These are phyloP conservation scores for Sporobolomyces roseus DNA, from an alignment of 768 basidiomycete genomes.

Conservation along the genomic window DNA sequence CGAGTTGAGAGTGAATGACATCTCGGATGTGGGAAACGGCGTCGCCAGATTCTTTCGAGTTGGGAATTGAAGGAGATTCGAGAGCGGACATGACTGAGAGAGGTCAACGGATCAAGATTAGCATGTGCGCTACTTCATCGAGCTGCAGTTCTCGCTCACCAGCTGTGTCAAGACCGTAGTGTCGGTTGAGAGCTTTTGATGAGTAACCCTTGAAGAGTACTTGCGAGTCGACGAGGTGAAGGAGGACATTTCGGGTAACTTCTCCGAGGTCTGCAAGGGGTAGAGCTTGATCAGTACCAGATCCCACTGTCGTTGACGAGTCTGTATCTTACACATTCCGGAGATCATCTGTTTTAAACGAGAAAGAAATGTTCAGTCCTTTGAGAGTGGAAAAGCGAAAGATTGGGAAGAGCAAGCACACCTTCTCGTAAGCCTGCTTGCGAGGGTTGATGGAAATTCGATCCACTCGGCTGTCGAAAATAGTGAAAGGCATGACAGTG, in stretches of 20 bases:
- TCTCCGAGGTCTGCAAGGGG: slow-evolving; percentile 69
- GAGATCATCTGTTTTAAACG: slow-evolving; percentile 83
- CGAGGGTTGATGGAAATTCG: slow-evolving; percentile 87
- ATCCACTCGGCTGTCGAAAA: slow-evolving; percentile 87
- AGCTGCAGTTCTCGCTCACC: slow-evolving; percentile 59
- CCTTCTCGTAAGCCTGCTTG: slow-evolving; percentile 90
- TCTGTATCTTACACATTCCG: slow-evolving; percentile 68
- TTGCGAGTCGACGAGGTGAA: slow-evolving; percentile 59
- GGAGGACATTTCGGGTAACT: slow-evolving; percentile 76
- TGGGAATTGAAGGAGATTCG: slow-evolving; percentile 38
- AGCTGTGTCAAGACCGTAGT: slow-evolving; percentile 94
- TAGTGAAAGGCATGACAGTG: slow-evolving; percentile 74
- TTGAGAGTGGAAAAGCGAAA: background rate
- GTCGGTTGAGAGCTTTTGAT: slow-evolving; percentile 68
- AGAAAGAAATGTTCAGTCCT: too few relatives aligned
- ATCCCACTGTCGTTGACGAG: background rate
- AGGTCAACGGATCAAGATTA: too few relatives aligned
- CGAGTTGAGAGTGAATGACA: slow-evolving; percentile 27
- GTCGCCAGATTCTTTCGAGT: slow-evolving; percentile 32
- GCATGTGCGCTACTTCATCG: too few relatives aligned
- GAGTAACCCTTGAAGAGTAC: slow-evolving; percentile 74
- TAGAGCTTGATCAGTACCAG: background rate
- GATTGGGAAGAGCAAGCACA: slow-evolving; percentile 72
- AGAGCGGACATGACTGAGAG: slow-evolving; percentile 43
- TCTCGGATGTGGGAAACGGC: slow-evolving; percentile 19